Base-by-base conservation (phyloP, 1,139 yeast genomes). In the Geotrichum restrictum region DNA sequence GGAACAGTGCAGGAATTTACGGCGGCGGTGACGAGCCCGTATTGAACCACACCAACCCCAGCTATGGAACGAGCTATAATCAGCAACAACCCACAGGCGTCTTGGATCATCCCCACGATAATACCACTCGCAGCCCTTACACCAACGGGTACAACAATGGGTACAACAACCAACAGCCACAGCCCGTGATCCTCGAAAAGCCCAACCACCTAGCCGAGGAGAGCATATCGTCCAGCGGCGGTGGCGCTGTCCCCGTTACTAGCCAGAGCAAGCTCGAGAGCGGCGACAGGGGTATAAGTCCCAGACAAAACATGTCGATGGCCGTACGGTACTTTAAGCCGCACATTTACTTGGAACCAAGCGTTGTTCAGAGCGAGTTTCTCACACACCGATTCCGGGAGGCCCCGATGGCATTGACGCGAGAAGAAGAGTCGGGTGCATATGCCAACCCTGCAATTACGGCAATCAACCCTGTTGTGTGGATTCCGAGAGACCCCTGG, bases 401-500 rank as follows among this genome's bases (percentile, higher is more conserved):
- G 21, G 62, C 64, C 13, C 60, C 64, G 0, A 53, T 57, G 3
- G 60, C 59, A 16, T 46, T 62, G 47, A 56, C 70, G n/a, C 70
- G 67, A 14, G 72, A 68, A 6, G 71, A 65, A 13, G 73, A 70
- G 62, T 67, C 69, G 37, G 74, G 72, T 55, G 95, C 96, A 3
- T 93, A 83, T 69, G 79, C 80, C 61, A 78, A 79, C 60, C 97
- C 98, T 1, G 84, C 87, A 2, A 80, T 83, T 8, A 72, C 79
- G 19, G 83, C 82, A 0, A 70, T 74, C 39, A 78, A 83, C 60
- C 95, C 96, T 3, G 74, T 76, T 24, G 73, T 93, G 19, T 93
- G 98, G 98, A 79, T 93, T 60, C 95, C 97, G 6, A 75, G 75
- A 55, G 98, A 93, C 69, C 82, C 86, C 6, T 79, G 81, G 76